Evolutionary conservation across 2,329 filamentous ascomycete species (phyloP), one percentile per base, ranked within the genome.

Genomic region (Venturia aucupariae): DNA sequence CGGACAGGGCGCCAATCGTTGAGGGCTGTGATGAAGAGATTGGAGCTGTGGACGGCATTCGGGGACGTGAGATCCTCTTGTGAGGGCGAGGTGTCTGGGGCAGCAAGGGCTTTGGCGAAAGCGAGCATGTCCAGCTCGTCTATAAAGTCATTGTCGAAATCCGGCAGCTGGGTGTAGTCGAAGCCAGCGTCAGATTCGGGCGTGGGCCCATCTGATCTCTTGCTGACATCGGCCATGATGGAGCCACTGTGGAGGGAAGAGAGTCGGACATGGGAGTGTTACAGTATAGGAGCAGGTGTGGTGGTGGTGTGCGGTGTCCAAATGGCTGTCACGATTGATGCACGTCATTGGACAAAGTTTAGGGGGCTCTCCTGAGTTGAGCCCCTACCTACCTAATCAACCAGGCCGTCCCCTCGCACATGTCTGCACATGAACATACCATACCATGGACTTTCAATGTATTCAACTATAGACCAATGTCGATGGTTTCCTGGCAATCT

Each of bases 1-100:
- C 89, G 87, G 15, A 97, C 85, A 0, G 94, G 94, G 19, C 90
- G 87, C 94, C 94, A 99, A 79, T 99, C 94, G 74, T 96, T 96
- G 72, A 95, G 86, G 48, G 94, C 93, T 3, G 90, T 90, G 70
- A 97, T 90, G 73, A 92, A 92, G 61, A 84, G 67, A 68, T 75
- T 64, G 7, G 46, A 55, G 24, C 66, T n/a, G 32, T 62, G 72
- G 70, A 74, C 65, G 76, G 77, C 64, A 77, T 79, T 68, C 69
- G 80, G 66, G 71, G 74, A 67, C 61, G 76, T 71, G 54, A 73
- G 77, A 75, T 88, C 86, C 60, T 82, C 77, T 60, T 84, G 80
- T 15, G 82, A 86, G 42, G 89, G 86, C 48, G 87, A 82, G 1
- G 85, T 84, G 67, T 95, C 91, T 0, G 92, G 91, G 1, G 90